These are phyloP conservation scores for Ceratocystis albifundus DNA, from an alignment of 2,329 filamentous ascomycete species.

Conservation along the genomic window DNA sequence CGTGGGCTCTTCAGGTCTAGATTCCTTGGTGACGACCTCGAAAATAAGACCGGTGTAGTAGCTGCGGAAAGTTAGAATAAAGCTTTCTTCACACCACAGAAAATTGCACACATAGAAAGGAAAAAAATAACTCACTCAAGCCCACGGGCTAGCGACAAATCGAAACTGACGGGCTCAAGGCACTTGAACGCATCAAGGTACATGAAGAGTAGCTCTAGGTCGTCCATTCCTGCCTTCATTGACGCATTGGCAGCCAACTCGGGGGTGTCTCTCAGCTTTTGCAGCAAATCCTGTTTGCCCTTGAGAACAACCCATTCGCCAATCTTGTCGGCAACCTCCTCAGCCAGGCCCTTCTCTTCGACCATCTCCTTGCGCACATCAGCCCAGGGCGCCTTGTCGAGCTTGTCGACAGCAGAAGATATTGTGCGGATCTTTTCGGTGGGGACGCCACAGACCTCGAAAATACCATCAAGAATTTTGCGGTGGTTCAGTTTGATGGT, in stretches of 20 bases:
- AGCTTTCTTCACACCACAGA: constrained; percentile 3
- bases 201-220: constrained; percentile 68
- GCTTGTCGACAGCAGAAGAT: constrained; percentile 86
- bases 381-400: constrained; percentile 66
- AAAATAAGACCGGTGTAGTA: constrained; percentile 89
- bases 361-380: constrained; percentile 90
- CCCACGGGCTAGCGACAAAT: constrained; percentile 78
- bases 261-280: constrained; percentile 55
- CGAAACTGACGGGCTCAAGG: constrained; percentile 67
- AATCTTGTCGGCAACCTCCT: constrained; percentile 72
- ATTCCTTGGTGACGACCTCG: constrained; percentile 75
- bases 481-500: constrained; percentile 88
- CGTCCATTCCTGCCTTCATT: constrained; percentile 67
- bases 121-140: constrained; percentile 44
- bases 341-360: constrained; percentile 72
- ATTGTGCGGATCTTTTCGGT: constrained; percentile 78
- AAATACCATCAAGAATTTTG: constrained; percentile 85
- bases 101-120: constrained; percentile 36
- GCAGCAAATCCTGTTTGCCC: constrained; percentile 62
- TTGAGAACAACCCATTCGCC: constrained; percentile 72
- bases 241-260: constrained; percentile 57
- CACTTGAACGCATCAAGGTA: constrained; percentile 72
- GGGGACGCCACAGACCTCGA: constrained; percentile 81
- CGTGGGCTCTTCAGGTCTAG: constrained; percentile 42
- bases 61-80: constrained; percentile 40